A percentile compares a stretch with the other conserved stretches of the same genome.
Evolutionary conservation across 1,139 yeast genomes (phyloP).

Genomic region (Debaryomyces subglobosus): DNA sequence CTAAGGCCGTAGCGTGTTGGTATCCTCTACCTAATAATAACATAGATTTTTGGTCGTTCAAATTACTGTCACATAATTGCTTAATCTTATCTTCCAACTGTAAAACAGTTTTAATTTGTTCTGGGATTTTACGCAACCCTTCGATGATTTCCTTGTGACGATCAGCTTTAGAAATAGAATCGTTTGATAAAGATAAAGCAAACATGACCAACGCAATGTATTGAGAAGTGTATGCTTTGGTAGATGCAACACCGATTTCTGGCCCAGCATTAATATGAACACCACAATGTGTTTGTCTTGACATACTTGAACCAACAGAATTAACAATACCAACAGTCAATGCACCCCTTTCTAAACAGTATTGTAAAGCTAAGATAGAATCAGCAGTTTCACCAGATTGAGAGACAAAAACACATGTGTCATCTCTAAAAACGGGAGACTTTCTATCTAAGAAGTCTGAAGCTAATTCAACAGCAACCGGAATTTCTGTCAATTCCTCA

Average conservation of each 20-base stretch:
- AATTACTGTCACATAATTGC: constrained; percentile 67
- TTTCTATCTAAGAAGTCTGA: constrained; percentile 95
- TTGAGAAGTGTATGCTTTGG: constrained; percentile 98
- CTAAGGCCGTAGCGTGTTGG: constrained; percentile 96
- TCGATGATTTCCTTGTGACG: constrained; percentile 87
- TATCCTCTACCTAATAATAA: constrained; percentile 95
- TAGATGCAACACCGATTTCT: constrained; percentile 99
- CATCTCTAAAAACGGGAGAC: constrained; percentile 97
- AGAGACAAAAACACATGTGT: constrained; percentile 95
- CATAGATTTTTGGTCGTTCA: constrained; percentile 83
- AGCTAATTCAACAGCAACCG: constrained; percentile 94
- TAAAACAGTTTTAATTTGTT: constrained; percentile 79
- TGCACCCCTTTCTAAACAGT: constrained; percentile 96
- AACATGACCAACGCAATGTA: constrained; percentile 96
- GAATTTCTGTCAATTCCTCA: constrained; percentile 96
- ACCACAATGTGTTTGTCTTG: constrained; percentile 97
- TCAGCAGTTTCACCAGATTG: constrained; percentile 99
- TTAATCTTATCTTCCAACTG: constrained; percentile 74
- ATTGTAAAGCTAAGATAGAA: constrained; percentile 93
- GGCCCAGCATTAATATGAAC: constrained; percentile 99
- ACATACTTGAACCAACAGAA: constrained; percentile 94
- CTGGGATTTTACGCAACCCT: constrained; percentile 83
- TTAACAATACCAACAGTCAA: constrained; percentile 93
- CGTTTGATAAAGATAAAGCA: constrained; percentile 92
- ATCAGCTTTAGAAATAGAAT: constrained; percentile 71